These are phyloP conservation scores for Zea mays DNA, from an alignment of 176 grass and related monocot species.

Conservation along the genomic window Zm-B73-REFERENCE-NAM-5.0 NC_050098.1:235783001-235783500, in stretches of 20 bases:
- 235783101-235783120: background rate
- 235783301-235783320: slow-evolving; percentile 72
- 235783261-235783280: slow-evolving; percentile 57
- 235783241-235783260: slow-evolving; percentile 68
- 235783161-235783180: background rate
- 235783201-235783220: background rate
- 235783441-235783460: background rate
- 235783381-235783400: slow-evolving; percentile 90
- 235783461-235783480: background rate
- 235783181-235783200: background rate
- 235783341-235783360: slow-evolving; percentile 94
- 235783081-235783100: background rate
- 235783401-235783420: slow-evolving; percentile 78
- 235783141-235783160: background rate
- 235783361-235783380: slow-evolving; percentile 85
- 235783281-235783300: slow-evolving; percentile 78
- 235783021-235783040: background rate
- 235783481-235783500: slow-evolving; percentile 13
- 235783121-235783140: background rate
- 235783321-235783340: slow-evolving; percentile 96
- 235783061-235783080: slow-evolving; percentile 7
- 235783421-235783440: slow-evolving; percentile 16
- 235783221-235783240: background rate
- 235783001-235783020: background rate
- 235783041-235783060: slow-evolving; percentile 1